Evolutionary conservation across 108 stramenopile species (phyloP), one percentile per base, ranked within the genome.

Genomic region (Craspedostauros australis): DNA sequence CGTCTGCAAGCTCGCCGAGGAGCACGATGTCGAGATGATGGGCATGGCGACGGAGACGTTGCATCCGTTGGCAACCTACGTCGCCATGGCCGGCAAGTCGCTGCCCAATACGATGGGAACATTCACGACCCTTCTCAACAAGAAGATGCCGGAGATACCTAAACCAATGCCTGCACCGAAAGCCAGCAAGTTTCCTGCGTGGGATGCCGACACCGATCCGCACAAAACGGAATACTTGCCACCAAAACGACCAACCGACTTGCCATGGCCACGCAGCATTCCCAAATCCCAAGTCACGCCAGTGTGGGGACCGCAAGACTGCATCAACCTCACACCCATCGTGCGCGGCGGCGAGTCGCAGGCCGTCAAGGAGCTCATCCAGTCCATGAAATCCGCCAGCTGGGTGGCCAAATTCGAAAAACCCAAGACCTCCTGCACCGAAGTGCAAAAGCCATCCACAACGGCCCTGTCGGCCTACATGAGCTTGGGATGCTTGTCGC

Each of bases 331-430:
- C 14, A 58, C 55, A 16, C 72, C 72, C 5, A 45, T 68, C 11
- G 62, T 57, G 15, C 30, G 46, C 26, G 87, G 81, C 20, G 82
- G 79, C 28, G 87, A 88, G 70, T 56, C 62, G 0, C n/a, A 37
- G 20, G 74, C 75, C 15, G 18, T 95, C 36, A 51, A 50, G 25
- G 39, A 39, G 23, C 53, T 75, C 2, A 16, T 84, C 57, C 33
- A 68, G 36, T 45, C 53, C 7, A 58, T 82, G 39, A 63, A 49
- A 29, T 46, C 62, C 14, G 20, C 51, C 8, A 58, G 54, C 16
- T 94, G 86, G 83, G 87, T 94, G 19, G 79, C 80, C 5, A 70
- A 74, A 20, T 99, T 96, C 60, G 94, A 91, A 63, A 99, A 99
- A 57, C 98, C 98, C 28, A 90, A 93, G 37, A 99, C 98, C 3